Base-by-base conservation (phyloP, 371 early-diverging fungal genomes). In the Saksenaea vasiformis region DNA sequence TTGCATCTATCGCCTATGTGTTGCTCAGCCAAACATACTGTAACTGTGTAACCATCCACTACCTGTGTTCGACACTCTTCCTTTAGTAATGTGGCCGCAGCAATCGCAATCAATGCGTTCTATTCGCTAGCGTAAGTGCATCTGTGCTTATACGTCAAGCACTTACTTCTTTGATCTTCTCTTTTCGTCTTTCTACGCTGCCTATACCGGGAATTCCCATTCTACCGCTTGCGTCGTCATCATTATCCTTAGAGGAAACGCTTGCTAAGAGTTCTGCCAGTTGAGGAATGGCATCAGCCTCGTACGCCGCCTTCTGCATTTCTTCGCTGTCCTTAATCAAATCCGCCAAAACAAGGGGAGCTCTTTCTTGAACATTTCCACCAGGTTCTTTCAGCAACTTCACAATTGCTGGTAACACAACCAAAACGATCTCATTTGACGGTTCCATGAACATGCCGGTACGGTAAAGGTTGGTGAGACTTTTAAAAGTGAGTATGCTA, bases 11-110 rank as follows among this genome's bases (percentile, higher is more conserved):
- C 1, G 92, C 91, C 78, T 82, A 41, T 17, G 15, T 41, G 26
- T 41, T 22, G 36, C 22, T 26, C 58, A 47, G 27, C 8, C 1
- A 47, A 47, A 8, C 51, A 17, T 19, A 11, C 0, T 22, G 11
- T 7, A 22, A 35, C 24, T 51, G 24, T 15, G 27, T 14, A 1
- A 41, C 27, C 19, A 5, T 41, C n/a, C 37, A 28, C 26, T 71
- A 77, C 85, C 71, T 90, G 88, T 56, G 87, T 89, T 37, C 95
- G 87, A 60, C 90, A 91, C n/a, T 91, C 91, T 72, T 94, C 94
- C 39, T 79, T 87, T 26, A 87, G 67, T 14, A 91, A 80, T 41
- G 89, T 87, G 3, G 91, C 86, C 13, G 94, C 88, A 5, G 92
- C 93, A 56, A 94, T 66, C n/a, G 93, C 93, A 34, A 90, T 72